A percentile compares a stretch with the other conserved stretches of the same genome.
These are phyloP conservation scores for Dactylonectria estremocensis DNA, from an alignment of 2,329 filamentous ascomycete genomes.

Conservation along the genomic window DNA sequence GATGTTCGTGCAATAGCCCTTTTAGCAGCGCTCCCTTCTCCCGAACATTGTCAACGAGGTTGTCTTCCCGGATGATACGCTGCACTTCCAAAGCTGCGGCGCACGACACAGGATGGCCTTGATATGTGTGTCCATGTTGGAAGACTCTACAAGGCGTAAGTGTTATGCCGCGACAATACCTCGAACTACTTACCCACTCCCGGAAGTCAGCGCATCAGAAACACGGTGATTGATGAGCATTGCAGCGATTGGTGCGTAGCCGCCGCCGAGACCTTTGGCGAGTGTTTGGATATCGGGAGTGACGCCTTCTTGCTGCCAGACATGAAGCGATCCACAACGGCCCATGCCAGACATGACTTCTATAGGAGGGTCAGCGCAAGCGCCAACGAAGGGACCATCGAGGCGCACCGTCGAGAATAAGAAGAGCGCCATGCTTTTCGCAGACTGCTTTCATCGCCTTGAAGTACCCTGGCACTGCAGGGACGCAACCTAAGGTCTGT, in stretches of 20 bases:
- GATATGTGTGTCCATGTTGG: constrained; percentile 7
- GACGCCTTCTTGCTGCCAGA: constrained; percentile 71
- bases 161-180: not conserved
- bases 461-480: constrained; percentile 19
- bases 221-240: constrained; percentile 7
- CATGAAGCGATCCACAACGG: constrained; percentile 71
- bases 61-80: constrained; percentile 38
- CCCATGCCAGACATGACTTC: constrained; percentile 79
- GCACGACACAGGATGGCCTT: constrained; percentile 45
- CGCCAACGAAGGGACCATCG: too few species aligned
- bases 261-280: constrained; percentile 73
- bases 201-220: not conserved
- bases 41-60: constrained; percentile 39
- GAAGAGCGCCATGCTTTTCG: constrained; percentile 67
- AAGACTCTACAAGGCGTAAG: constrained; percentile 1
- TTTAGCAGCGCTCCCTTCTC: constrained; percentile 31
- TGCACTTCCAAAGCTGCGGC: constrained; percentile 47
- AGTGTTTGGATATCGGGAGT: constrained; percentile 75
- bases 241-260: not conserved
- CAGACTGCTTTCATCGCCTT: constrained; percentile 68
- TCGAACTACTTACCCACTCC: not conserved
- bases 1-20: constrained; percentile 36
- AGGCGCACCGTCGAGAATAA: constrained; percentile 63
- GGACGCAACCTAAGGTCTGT: constrained; percentile 5
- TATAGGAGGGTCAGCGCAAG: not conserved